These are phyloP conservation scores for Talaromyces stipitatus DNA, from an alignment of 495 filamentous ascomycete species.

Conservation along the genomic window DNA sequence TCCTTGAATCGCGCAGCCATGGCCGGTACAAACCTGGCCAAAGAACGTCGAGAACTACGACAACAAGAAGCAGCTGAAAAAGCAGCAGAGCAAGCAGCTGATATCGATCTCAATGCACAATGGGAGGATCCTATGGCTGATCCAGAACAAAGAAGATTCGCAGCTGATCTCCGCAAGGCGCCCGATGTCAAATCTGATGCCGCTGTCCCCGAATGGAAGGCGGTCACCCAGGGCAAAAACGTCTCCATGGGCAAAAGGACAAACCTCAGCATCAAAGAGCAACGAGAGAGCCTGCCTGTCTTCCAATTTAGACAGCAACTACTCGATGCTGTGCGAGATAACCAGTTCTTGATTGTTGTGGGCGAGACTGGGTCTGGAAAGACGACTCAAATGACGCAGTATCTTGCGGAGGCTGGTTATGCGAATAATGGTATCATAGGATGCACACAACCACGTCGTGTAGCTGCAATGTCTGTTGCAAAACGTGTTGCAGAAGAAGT, in stretches of 20 bases:
- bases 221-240: slow-evolving; percentile 72
- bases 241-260: slow-evolving; percentile 79
- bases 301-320: slow-evolving; percentile 85
- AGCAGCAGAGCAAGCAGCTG: slow-evolving; percentile 66
- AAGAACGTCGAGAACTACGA: slow-evolving; percentile 79
- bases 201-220: slow-evolving; percentile 87
- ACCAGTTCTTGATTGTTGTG: slow-evolving; percentile 92
- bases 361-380: slow-evolving; percentile 97
- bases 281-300: slow-evolving; percentile 83
- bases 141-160: slow-evolving; percentile 78
- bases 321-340: slow-evolving; percentile 76
- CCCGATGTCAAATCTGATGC: slow-evolving; percentile 51
- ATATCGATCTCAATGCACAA: slow-evolving; percentile 81
- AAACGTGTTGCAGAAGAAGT: slow-evolving; percentile 97
- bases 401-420: slow-evolving; percentile 86
- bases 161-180: slow-evolving; percentile 64
- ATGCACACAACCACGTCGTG: slow-evolving; percentile 94
- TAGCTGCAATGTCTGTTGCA: slow-evolving; percentile 94
- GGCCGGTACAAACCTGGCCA: slow-evolving; percentile 83
- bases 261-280: slow-evolving; percentile 89
- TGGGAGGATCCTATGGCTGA: slow-evolving; percentile 96
- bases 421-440: slow-evolving; percentile 87
- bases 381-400: slow-evolving; percentile 94
- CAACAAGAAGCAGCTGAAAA: slow-evolving; percentile 84
- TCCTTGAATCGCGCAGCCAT: slow-evolving; percentile 93